Evolutionary conservation across 768 basidiomycete species (phyloP).

Genomic region (Fomitopsis serialis): DNA sequence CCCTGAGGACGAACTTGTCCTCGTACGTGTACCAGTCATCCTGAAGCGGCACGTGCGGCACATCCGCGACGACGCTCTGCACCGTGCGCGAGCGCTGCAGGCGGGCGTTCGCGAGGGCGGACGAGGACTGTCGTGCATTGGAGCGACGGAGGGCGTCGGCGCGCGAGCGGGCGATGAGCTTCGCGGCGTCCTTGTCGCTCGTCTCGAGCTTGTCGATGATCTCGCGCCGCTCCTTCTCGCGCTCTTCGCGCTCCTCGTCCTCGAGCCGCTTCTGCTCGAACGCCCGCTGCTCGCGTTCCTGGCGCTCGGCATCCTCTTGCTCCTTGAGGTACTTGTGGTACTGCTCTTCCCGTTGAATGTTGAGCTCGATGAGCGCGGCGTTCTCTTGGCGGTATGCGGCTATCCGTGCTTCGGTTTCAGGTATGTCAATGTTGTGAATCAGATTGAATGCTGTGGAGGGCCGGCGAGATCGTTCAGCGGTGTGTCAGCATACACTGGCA

Average conservation of each 20-base stretch:
- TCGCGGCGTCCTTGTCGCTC: constrained; percentile 63
- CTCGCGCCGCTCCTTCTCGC: constrained; percentile 63
- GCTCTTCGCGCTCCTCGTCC: constrained; percentile 72
- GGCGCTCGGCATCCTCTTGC: constrained; percentile 75
- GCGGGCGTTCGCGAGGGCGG: constrained; percentile 23
- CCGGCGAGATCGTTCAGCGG: constrained; percentile 6
- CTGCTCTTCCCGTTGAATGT: constrained; percentile 76
- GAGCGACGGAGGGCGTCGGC: constrained; percentile 59
- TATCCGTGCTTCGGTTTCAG: constrained; percentile 81
- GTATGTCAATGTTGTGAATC: constrained; percentile 80
- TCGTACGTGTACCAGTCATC: constrained; percentile 76
- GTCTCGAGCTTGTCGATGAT: constrained; percentile 82
- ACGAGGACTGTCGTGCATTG: constrained; percentile 36
- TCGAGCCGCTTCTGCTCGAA: constrained; percentile 60
- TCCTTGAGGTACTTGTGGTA: constrained; percentile 68
- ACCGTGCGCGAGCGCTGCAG: constrained; percentile 59
- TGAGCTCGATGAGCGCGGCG: constrained; percentile 76
- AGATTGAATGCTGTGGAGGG: constrained; percentile 78
- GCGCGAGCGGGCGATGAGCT: constrained; percentile 64
- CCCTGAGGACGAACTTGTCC: constrained; percentile 52
- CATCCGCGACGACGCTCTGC: constrained; percentile 67
- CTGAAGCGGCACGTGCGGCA: constrained; percentile 73
- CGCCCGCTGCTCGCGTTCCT: constrained; percentile 65
- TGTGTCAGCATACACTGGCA: constrained; percentile 1
- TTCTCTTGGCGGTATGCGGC: constrained; percentile 76